Percentiles rank a stretch among this genome's conserved stretches.
Conservation (phyloP, 768 basidiomycete species). For the Porphyrellus cyaneotinctus region DNA sequence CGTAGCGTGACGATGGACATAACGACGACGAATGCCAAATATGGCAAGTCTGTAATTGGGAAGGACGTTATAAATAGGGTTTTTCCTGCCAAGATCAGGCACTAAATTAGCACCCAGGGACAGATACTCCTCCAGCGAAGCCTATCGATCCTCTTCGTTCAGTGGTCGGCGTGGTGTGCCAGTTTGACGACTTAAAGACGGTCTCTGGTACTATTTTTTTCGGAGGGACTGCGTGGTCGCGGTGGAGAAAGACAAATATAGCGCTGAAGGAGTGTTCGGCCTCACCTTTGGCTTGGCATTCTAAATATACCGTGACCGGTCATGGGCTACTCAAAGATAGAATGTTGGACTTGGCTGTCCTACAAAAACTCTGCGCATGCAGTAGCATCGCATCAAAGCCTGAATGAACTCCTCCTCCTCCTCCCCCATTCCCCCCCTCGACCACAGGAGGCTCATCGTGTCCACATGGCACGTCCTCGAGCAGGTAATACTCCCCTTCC, state of each 20-base stretch:
- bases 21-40: constrained; percentile 13
- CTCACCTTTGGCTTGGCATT: constrained; percentile 41
- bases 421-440: constrained; percentile 16
- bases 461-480: constrained; percentile 46
- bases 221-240: not conserved
- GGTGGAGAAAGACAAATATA: constrained; percentile 19
- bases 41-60: not conserved
- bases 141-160: not conserved
- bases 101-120: constrained; percentile 23
- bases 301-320: constrained; percentile 40
- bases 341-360: constrained; percentile 42
- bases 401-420: constrained; percentile 27
- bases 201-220: too few relatives aligned
- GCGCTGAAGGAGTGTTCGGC: constrained; percentile 25
- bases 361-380: constrained; percentile 36
- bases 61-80: constrained; percentile 26
- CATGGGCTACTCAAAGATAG: constrained; percentile 42
- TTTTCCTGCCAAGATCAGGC: constrained; percentile 32
- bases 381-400: constrained; percentile 12
- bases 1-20: constrained; percentile 1
- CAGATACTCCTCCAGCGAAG: not conserved
- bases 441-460: constrained; percentile 34
- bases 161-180: not conserved
- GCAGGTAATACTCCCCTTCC: constrained; percentile 33
- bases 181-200: not conserved